Percentiles rank a stretch among this genome's conserved stretches.
Evolutionary conservation across 495 filamentous ascomycete species (phyloP).

Genomic region (Stereocaulon alpinum): DNA sequence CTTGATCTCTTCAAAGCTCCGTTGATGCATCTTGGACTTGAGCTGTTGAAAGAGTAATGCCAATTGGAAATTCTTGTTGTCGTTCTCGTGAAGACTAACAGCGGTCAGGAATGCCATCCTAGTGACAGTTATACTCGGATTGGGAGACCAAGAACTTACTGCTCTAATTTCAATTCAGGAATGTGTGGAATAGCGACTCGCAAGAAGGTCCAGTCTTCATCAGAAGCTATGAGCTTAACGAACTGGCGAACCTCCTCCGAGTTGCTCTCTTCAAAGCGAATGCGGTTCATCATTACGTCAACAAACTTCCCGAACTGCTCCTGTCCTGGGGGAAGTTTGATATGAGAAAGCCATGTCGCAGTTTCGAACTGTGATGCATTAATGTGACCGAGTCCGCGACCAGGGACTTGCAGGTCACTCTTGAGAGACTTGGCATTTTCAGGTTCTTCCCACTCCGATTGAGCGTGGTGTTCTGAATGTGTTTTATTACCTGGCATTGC

Average conservation of each 20-base stretch:
- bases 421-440: not conserved
- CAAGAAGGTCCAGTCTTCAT: constrained; percentile 11
- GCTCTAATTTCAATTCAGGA: constrained; percentile 7
- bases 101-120: not conserved
- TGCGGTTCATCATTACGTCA: constrained; percentile 11
- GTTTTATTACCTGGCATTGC: not conserved
- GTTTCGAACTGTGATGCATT: not conserved
- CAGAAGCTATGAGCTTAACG: constrained; percentile 6
- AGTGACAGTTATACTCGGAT: not conserved
- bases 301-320: constrained; percentile 10
- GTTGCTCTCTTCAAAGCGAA: constrained; percentile 10
- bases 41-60: constrained; percentile 5
- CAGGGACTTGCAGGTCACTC: not conserved
- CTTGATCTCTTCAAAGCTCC: not conserved
- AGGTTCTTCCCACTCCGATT: not conserved
- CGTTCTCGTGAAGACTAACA: not conserved
- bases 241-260: constrained; percentile 4
- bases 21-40: not conserved
- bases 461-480: too few species aligned
- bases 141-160: not conserved
- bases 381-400: constrained; percentile 4
- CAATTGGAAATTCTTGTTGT: constrained; percentile 1
- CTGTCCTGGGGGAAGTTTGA: constrained; percentile 1
- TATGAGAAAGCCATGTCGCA: constrained; percentile 4
- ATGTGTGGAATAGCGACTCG: constrained; percentile 6